Evolutionary conservation across 176 grass and related monocot genomes (phyloP), one percentile per base, ranked within the genome.

Genomic region (Oryza coarctata): DNA sequence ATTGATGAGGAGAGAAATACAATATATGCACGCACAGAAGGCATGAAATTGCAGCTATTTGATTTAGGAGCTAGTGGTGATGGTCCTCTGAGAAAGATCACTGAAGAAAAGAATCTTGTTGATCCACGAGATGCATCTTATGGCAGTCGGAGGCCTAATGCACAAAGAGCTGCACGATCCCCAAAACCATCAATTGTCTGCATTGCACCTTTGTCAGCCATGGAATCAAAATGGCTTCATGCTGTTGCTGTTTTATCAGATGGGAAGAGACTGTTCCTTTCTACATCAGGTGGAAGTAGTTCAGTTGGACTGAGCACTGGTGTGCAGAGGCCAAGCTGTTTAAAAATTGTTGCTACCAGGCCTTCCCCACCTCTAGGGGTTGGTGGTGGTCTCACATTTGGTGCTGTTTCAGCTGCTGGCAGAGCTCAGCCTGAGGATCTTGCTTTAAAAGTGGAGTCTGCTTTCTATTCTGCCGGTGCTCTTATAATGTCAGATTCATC

Each of bases 171-270:
- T 80, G 40, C 81, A 76, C 89, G 78, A 41, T 86, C 84, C 78
- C 81, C 81, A 2, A 98, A 89, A 84, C 88, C 95, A 72, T 91
- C 92, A 78, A 90, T 98, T 55, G 75, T 90, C 68, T 93, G 88
- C 78, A 89, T 98, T 38, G 81, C 92, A 65, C 92, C 95, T 65
- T 66, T 98, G 30, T 95, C 90, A 10, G 75, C 79, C 45, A 79
- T 92, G 76, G 95, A 98, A 91, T 98, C 95, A 34, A 98, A 95
- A 86, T 82, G 92, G 90, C 84, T 98, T n/a, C 88, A 98, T 85
- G 71, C 94, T 74, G 87, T 95, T 76, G 95, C 88, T 79, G 88
- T 98, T 86, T 83, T 98, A 81, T 98, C 95, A 68, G 95, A 98
- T 88, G 95, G 95, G 32, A 93, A 94, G 84, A 91, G 95, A 86